Conservation (phyloP, 768 basidiomycete species). For the Sistotremastrum niveocremeum region DNA sequence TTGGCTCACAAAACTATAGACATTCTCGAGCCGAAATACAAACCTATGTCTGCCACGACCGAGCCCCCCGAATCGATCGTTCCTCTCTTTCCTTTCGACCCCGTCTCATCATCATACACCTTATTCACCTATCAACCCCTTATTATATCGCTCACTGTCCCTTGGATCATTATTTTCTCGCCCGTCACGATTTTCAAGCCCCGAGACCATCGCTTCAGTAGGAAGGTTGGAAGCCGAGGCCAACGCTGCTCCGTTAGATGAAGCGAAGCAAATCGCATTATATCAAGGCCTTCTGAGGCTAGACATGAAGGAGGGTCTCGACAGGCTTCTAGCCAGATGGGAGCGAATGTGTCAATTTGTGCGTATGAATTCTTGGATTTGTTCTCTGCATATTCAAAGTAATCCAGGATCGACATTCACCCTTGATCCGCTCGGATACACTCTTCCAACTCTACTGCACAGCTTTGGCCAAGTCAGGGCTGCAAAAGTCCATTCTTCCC, state of each 20-base stretch:
- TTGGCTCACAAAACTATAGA: neutral
- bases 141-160: conserved; percentile 20
- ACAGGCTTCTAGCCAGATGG: conserved; percentile 67
- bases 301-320: conserved; percentile 52
- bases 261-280: conserved; percentile 54
- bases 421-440: conserved; percentile 52
- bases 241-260: conserved; percentile 57
- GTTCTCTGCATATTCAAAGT: conserved; percentile 1
- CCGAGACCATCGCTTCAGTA: neutral
- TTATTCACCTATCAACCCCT: conserved; percentile 1
- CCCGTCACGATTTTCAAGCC: conserved; percentile 11
- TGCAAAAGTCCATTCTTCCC: conserved; percentile 39
- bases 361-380: conserved; percentile 19
- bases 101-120: conserved; percentile 7
- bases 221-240: conserved; percentile 47
- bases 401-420: conserved; percentile 49
- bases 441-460: conserved; percentile 70
- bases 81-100: conserved; percentile 8
- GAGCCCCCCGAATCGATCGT: conserved; percentile 5
- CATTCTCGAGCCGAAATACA: conserved; percentile 13
- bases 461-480: conserved; percentile 46
- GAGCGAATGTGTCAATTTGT: conserved; percentile 77
- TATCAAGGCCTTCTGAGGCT: conserved; percentile 55
- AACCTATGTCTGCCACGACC: conserved; percentile 5
- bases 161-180: conserved; percentile 34